These are phyloP conservation scores for Penicillium paneum DNA, from an alignment of 2,329 filamentous ascomycete genomes.

Conservation along the genomic window DNA sequence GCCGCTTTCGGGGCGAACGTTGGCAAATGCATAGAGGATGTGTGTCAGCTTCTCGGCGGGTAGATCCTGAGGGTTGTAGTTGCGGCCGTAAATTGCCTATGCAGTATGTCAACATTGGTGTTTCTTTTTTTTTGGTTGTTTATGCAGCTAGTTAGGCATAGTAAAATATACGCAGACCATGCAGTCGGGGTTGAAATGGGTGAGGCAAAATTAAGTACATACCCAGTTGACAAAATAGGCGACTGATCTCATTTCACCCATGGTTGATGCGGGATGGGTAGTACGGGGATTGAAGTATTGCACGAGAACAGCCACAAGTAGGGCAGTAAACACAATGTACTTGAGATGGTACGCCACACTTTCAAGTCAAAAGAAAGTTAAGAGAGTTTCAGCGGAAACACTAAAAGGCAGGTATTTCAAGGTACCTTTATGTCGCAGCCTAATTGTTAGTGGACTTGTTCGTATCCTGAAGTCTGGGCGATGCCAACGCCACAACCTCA, in stretches of 20 bases:
- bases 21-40: slow-evolving; percentile 89
- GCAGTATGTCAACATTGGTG: not conserved
- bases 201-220: slow-evolving; percentile 11
- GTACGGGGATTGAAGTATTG: slow-evolving; percentile 13
- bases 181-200: not conserved
- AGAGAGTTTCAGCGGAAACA: not conserved
- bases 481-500: slow-evolving; percentile 18
- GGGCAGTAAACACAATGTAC: slow-evolving; percentile 4
- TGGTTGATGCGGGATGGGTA: slow-evolving; percentile 16
- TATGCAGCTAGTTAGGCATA: not conserved
- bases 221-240: slow-evolving; percentile 48
- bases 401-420: not conserved
- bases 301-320: slow-evolving; percentile 17
- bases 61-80: slow-evolving; percentile 78
- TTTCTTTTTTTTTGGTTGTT: not conserved
- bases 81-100: slow-evolving; percentile 78
- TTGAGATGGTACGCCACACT: slow-evolving; percentile 15
- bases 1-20: slow-evolving; percentile 70
- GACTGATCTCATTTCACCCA: slow-evolving; percentile 36
- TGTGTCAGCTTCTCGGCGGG: slow-evolving; percentile 81
- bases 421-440: slow-evolving; percentile 29
- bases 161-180: not conserved
- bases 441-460: slow-evolving; percentile 19
- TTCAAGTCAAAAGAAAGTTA: not conserved
- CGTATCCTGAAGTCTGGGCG: slow-evolving; percentile 20